phyloP scores from a whole-genome alignment of 345 rosid genomes.

The Citrus medica region DNA sequence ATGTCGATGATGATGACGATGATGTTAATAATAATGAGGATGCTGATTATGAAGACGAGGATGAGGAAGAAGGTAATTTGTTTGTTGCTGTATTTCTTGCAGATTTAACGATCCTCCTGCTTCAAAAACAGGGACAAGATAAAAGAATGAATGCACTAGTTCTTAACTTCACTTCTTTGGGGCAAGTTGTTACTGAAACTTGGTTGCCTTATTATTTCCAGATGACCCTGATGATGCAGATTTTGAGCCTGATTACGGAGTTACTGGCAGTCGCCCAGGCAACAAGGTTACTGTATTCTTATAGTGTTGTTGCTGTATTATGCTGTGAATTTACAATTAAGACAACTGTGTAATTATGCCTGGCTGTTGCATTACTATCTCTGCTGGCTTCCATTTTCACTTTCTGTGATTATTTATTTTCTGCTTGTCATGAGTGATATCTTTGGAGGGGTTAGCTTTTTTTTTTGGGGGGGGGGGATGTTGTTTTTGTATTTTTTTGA shows the following conservation, averaged over 20 bases:
- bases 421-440: background rate
- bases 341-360: background rate
- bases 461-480: no score
- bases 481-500: no score
- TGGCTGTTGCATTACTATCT: background rate
- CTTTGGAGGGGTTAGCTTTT: no score
- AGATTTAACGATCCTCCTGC: background rate
- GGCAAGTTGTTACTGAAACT: constrained; percentile 8
- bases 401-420: background rate
- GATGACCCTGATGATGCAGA: constrained; percentile 99
- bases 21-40: constrained; percentile 62
- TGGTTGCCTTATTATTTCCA: constrained; percentile 42
- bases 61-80: constrained; percentile 77
- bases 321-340: background rate
- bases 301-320: background rate
- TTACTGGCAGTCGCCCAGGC: constrained; percentile 30
- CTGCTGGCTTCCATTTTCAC: background rate
- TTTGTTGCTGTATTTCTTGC: constrained; percentile 13
- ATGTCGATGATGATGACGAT: constrained; percentile 34
- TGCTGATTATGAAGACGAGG: constrained; percentile 80
- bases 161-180: constrained; percentile 5
- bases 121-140: background rate
- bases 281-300: constrained; percentile 51
- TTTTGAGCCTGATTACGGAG: constrained; percentile 80
- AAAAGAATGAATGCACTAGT: background rate